Percentiles rank a stretch among this genome's conserved stretches.
Conservation (phyloP, 805 yeast genomes). For the Hanseniaspora thailandica region DNA sequence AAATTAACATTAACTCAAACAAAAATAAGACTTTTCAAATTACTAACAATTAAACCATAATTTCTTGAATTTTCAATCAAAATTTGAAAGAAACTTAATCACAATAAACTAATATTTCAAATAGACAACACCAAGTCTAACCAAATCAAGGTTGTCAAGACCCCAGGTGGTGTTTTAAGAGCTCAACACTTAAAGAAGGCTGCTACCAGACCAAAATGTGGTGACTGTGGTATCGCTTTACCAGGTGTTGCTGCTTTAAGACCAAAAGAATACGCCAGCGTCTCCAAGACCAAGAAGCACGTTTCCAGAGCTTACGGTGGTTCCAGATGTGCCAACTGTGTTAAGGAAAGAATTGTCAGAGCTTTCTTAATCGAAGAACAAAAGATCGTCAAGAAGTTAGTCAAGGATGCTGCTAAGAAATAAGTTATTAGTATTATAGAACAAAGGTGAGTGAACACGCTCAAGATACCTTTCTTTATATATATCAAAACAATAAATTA, state of each 20-base stretch:
- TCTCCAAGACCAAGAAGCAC: slow-evolving; percentile 93
- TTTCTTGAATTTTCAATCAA: background rate
- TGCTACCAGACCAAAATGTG: slow-evolving; percentile 80
- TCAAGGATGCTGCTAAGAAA: slow-evolving; percentile 85
- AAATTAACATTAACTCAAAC: background rate
- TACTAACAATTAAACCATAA: background rate
- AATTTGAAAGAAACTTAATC: background rate
- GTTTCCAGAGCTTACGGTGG: slow-evolving; percentile 99
- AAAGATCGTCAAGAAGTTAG: slow-evolving; percentile 98
- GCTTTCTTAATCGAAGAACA: slow-evolving; percentile 99
- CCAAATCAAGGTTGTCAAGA: slow-evolving; percentile 98
- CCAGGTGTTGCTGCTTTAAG: slow-evolving; percentile 88
- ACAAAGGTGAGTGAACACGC: background rate
- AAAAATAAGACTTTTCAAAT: background rate
- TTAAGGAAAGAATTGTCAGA: slow-evolving; percentile 97
- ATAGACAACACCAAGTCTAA: slow-evolving; percentile 98
- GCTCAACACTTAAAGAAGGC: slow-evolving; percentile 94
- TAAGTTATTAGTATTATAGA: slow-evolving; percentile 2
- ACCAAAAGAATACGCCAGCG: slow-evolving; percentile 94
- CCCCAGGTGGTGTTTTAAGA: slow-evolving; percentile 99
- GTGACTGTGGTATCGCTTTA: slow-evolving; percentile 73
- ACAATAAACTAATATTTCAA: background rate
- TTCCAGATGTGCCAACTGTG: slow-evolving; percentile 95
- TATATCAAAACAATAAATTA: background rate
- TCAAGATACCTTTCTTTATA: background rate